Base-by-base conservation (phyloP, 352 stramenopile genomes). In the Pythium dissimile region DNA sequence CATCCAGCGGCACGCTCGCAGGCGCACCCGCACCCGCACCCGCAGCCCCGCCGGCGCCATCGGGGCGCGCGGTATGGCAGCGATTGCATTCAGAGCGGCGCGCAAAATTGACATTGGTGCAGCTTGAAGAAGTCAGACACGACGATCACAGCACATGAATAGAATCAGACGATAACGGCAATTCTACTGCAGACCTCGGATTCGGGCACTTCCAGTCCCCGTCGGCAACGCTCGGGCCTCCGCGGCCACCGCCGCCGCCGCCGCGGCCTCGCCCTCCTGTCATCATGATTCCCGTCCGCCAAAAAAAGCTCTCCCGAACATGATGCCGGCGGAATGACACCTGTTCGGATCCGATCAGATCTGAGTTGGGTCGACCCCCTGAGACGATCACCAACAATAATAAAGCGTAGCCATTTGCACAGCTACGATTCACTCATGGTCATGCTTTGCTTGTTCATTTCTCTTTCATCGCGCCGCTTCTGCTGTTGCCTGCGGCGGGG, bases 201-300 rank as follows among this genome's bases (percentile, higher is more conserved):
- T 93, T 93, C n/a, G 84, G 81, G 44, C 84, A 93, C 49, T 73
- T 61, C 84, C 84, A 93, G 68, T 93, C 81, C 23, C 84, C 81
- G 7, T 90, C 78, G 21, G 55, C 50, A 64, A 79, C 44, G 75
- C 66, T 71, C 80, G 79, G 63, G 72, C 48, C 54, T 24, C 61
- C 79, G n/a, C 77, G 64, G 13, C 71, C 76, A 23, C 77, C 64
- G 18, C 71, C 74, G 9, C 74, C 68, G 21, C 67, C 27, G 26
- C 44, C 45, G 12, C 52, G 59, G 15, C 73, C 72, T 12, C 64
- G 54, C 8, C 71, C 68, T 7, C 24, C 54, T 28, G 54, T 27
- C 62, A 69, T 69, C 12, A 21, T 60, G 15, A 13, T 31, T 48
- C 20, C 24, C n/a, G 45, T 6, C 28, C 12, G 20, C 31, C 8